Conservation (phyloP, 495 filamentous ascomycete species). For the Hapsidospora chrysogenum region DNA sequence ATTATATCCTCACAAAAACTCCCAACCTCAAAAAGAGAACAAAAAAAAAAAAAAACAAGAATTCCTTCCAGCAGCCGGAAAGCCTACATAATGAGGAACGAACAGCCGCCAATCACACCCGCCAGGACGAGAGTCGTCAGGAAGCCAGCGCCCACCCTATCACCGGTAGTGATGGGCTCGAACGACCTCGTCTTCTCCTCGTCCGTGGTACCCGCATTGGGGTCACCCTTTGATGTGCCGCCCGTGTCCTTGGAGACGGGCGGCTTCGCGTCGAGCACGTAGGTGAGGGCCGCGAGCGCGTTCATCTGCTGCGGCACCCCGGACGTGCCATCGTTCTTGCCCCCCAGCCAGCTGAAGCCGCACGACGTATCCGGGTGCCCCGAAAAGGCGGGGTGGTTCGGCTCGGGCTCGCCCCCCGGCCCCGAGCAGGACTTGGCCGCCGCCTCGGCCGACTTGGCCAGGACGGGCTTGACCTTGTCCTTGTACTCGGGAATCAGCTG, state of each 20-base stretch:
- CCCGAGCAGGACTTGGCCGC: slow-evolving; percentile 50
- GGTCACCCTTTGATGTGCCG: slow-evolving; percentile 47
- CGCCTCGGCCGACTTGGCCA: slow-evolving; percentile 37
- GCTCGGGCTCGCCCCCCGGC: slow-evolving; percentile 26
- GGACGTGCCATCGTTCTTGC: slow-evolving; percentile 17
- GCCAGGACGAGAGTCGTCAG: slow-evolving; percentile 40
- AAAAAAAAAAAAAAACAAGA: too few species aligned
- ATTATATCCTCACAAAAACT: too few species aligned
- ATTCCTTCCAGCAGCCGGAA: too few species aligned
- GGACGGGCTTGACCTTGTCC: slow-evolving; percentile 35
- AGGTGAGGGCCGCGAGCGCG: slow-evolving; percentile 49
- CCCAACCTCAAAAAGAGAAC: too few species aligned
- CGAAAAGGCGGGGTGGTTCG: slow-evolving; percentile 26
- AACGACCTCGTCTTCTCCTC: slow-evolving; percentile 9
- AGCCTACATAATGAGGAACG: slow-evolving; percentile 16
- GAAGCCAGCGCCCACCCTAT: slow-evolving; percentile 48
- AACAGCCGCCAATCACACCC: slow-evolving; percentile 29
- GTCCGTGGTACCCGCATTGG: slow-evolving; percentile 29
- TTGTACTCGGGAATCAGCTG: slow-evolving; percentile 50
- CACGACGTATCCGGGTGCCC: slow-evolving; percentile 31
- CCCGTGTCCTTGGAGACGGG: slow-evolving; percentile 41
- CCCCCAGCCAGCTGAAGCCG: slow-evolving; percentile 32
- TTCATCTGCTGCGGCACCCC: slow-evolving; percentile 61
- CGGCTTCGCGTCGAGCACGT: slow-evolving; percentile 25
- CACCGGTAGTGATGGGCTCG: slow-evolving; percentile 32